These are phyloP conservation scores for Suhomyces emberorum DNA, from an alignment of 805 yeast species.

Conservation along the genomic window DNA sequence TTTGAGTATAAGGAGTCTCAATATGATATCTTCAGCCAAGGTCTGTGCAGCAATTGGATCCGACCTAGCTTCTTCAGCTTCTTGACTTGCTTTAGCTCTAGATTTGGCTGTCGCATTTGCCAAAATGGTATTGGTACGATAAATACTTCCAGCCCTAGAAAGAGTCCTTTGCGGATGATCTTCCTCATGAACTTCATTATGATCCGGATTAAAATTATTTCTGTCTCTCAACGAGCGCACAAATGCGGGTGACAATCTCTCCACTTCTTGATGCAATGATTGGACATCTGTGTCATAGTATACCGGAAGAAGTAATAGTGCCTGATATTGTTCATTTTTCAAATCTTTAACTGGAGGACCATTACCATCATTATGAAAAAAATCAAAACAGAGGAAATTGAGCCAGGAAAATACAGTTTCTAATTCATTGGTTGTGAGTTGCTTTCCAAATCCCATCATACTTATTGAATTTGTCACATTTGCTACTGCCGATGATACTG, in stretches of 20 bases:
- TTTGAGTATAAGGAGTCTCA: conserved; percentile 67
- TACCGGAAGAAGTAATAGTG: conserved; percentile 58
- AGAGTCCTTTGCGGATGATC: conserved; percentile 3
- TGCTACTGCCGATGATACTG: conserved; percentile 48
- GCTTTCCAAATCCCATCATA: conserved; percentile 50
- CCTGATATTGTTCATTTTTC: conserved; percentile 62
- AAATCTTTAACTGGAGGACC: conserved; percentile 71
- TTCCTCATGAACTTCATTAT: background rate
- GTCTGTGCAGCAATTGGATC: conserved; percentile 42
- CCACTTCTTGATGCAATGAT: conserved; percentile 55
- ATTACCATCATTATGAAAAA: conserved; percentile 76
- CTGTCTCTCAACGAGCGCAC: conserved; percentile 47
- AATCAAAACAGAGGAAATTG: conserved; percentile 58
- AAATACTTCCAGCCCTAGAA: conserved; percentile 46
- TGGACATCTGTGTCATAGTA: conserved; percentile 53
- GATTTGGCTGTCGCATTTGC: conserved; percentile 67
- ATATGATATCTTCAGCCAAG: conserved; percentile 61
- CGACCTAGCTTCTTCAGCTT: conserved; percentile 23
- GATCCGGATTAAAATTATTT: conserved; percentile 37
- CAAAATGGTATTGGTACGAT: conserved; percentile 62
- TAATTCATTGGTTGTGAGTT: conserved; percentile 56
- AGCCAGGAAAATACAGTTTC: conserved; percentile 74
- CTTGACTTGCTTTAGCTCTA: conserved; percentile 37
- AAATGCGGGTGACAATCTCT: conserved; percentile 54
- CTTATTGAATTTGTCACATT: conserved; percentile 43